A percentile compares a stretch with the other conserved stretches of the same genome.
Conservation (phyloP, 345 rosid species). For the Eucalyptus pumila region DNA sequence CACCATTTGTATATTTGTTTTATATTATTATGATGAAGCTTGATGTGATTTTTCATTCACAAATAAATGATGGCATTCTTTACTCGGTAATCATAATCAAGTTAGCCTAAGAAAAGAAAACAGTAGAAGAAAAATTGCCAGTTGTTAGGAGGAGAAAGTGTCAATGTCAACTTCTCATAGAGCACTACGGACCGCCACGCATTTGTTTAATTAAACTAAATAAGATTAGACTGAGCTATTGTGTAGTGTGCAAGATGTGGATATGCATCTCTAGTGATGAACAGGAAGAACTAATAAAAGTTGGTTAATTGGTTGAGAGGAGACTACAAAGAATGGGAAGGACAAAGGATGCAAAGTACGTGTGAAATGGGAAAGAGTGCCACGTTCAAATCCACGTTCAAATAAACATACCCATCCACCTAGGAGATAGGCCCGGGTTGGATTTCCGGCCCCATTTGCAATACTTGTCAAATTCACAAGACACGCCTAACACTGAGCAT, state of each 20-base stretch:
- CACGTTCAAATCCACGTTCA: too few relatives aligned
- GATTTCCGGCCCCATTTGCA: not conserved
- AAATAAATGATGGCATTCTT: too few relatives aligned
- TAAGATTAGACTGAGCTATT: too few relatives aligned
- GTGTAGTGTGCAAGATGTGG: accelerated
- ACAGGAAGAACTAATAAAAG: not conserved
- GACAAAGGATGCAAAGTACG: not conserved
- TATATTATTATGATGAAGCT: too few relatives aligned
- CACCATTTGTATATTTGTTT: accelerated
- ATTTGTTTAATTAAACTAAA: too few relatives aligned
- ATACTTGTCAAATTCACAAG: not conserved
- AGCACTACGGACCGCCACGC: not conserved
- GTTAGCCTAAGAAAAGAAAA: too few relatives aligned
- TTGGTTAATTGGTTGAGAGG: not conserved
- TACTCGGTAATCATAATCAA: too few relatives aligned
- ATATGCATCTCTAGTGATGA: not conserved
- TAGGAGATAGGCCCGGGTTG: not conserved
- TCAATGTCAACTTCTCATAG: not conserved
- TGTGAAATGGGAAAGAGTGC: not conserved
- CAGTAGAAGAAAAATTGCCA: too few relatives aligned
- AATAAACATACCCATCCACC: not conserved
- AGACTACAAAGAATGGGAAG: too few relatives aligned
- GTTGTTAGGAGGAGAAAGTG: too few relatives aligned
- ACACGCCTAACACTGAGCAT: too few relatives aligned
- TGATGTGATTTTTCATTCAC: too few relatives aligned